Evolutionary conservation across 805 yeast species (phyloP).

Genomic region (Cyberlindnera misumaiensis): DNA sequence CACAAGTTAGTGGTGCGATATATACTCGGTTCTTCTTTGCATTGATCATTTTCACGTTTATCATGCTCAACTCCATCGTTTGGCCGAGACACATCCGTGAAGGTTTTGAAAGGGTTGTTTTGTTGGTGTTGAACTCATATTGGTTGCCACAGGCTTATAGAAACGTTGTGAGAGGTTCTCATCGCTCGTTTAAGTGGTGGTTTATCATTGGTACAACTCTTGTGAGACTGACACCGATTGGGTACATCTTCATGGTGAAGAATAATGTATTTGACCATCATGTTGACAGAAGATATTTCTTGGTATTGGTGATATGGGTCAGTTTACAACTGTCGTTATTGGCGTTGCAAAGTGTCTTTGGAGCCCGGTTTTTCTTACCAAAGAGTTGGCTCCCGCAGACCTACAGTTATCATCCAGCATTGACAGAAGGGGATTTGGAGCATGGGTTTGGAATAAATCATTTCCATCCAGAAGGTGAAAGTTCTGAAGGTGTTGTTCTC

Average conservation of each 20-base stretch:
- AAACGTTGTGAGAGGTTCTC: constrained; percentile 62
- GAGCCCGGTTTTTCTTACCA: constrained; percentile 81
- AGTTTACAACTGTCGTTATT: constrained; percentile 50
- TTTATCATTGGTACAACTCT: constrained; percentile 66
- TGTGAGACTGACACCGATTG: constrained; percentile 56
- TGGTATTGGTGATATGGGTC: constrained; percentile 47
- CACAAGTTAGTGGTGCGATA: constrained; percentile 48
- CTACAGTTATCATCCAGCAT: constrained; percentile 73
- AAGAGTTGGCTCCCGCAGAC: constrained; percentile 69
- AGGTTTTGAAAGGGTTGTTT: constrained; percentile 48
- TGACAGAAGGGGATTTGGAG: constrained; percentile 55
- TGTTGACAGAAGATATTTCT: constrained; percentile 44
- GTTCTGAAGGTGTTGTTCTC: constrained; percentile 18
- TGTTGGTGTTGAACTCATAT: constrained; percentile 54
- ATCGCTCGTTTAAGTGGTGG: constrained; percentile 65
- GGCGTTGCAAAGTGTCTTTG: constrained; percentile 57
- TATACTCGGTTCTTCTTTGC: constrained; percentile 51
- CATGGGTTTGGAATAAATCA: constrained; percentile 52
- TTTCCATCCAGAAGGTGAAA: constrained; percentile 7
- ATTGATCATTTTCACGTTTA: constrained; percentile 46
- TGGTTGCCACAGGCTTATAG: constrained; percentile 89
- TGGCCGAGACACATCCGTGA: constrained; percentile 59
- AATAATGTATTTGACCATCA: constrained; percentile 69
- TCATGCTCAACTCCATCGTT: constrained; percentile 46
- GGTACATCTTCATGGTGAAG: constrained; percentile 47